phyloP scores from a whole-genome alignment of 306 rosid species.

The Abrus pulchellus region DNA sequence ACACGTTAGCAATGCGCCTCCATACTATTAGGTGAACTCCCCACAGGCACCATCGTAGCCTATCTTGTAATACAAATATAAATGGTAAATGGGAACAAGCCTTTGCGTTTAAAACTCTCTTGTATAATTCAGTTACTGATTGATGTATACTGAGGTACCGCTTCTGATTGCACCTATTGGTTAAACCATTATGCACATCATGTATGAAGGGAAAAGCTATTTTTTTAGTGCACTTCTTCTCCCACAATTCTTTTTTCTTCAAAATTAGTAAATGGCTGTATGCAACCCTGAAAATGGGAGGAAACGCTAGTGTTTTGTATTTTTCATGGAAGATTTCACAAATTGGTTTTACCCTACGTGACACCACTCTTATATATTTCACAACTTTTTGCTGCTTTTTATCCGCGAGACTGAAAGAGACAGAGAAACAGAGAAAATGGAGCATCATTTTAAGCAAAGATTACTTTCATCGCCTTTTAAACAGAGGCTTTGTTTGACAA shows the following conservation, averaged over 20 bases:
- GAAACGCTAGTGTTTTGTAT: neutral
- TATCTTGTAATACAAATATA: conserved; percentile 17
- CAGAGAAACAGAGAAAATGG: too few relatives aligned
- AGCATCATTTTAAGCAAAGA: too few relatives aligned
- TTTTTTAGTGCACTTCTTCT: conserved; percentile 28
- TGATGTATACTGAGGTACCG: conserved; percentile 51
- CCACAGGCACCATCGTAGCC: conserved; percentile 62
- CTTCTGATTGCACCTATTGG: conserved; percentile 49
- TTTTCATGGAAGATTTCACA: neutral
- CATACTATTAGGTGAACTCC: conserved; percentile 57
- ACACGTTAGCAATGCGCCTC: conserved; percentile 60
- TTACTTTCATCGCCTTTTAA: too few relatives aligned
- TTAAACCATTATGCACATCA: conserved; percentile 41
- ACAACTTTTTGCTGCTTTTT: too few relatives aligned
- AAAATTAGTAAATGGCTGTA: neutral
- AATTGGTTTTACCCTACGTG: neutral
- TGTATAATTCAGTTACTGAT: conserved; percentile 56
- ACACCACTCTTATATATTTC: neutral
- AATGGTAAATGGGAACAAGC: conserved; percentile 32
- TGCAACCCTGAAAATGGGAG: conserved; percentile 13
- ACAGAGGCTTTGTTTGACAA: too few relatives aligned
- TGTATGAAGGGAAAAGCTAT: conserved; percentile 34
- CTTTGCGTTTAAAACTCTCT: conserved; percentile 50
- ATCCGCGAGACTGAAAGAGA: too few relatives aligned
- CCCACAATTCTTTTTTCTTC: neutral